phyloP scores from a whole-genome alignment of 2,329 filamentous ascomycete species.

The Cadophora malorum region DNA sequence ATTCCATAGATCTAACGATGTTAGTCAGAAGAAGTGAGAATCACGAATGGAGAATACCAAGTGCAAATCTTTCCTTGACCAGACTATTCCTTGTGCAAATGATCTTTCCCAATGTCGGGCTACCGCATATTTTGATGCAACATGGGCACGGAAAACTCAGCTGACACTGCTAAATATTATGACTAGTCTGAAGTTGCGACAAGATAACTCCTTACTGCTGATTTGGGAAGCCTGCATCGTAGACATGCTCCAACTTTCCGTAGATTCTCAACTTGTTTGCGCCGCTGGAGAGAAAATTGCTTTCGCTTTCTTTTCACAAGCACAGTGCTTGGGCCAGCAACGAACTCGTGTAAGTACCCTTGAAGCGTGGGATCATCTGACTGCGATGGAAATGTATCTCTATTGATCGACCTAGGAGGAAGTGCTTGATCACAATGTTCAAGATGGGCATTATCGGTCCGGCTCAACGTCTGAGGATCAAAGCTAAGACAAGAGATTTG shows the following conservation, averaged over 20 bases:
- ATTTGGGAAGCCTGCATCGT: neutral
- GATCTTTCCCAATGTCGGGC: neutral
- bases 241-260: conserved; percentile 4
- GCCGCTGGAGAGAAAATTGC: neutral
- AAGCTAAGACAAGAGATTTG: neutral
- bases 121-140: neutral
- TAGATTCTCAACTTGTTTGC: neutral
- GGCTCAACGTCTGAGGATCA: neutral
- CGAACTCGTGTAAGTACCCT: neutral
- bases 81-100: neutral
- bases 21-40: neutral
- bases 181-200: neutral
- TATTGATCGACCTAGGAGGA: too few species aligned
- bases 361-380: neutral
- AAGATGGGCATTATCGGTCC: too few species aligned
- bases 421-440: too few species aligned
- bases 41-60: too few species aligned
- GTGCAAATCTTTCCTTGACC: neutral
- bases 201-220: neutral
- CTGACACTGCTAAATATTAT: neutral
- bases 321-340: neutral
- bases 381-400: neutral
- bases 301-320: neutral
- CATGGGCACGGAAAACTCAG: neutral
- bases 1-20: neutral